Conservation (phyloP, 257 asterid genomes). For the Paulownia fortunei region DNA sequence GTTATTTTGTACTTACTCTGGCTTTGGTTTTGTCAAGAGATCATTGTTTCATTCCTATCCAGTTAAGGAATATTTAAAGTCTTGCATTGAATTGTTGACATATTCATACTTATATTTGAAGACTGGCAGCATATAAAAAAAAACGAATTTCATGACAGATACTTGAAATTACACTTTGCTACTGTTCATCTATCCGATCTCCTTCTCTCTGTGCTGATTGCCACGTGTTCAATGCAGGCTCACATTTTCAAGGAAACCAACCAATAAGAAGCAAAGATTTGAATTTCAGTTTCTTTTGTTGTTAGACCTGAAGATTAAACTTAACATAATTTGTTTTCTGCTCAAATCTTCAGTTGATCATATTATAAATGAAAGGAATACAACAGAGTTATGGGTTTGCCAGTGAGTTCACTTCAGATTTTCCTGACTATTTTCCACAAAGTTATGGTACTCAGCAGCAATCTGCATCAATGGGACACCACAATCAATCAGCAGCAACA, state of each 20-base stretch:
- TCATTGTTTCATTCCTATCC: conserved; percentile 59
- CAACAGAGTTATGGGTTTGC: conserved; percentile 43
- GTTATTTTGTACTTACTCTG: conserved; percentile 2
- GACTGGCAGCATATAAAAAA: no score
- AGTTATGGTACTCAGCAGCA: conserved; percentile 39
- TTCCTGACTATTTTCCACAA: conserved; percentile 38
- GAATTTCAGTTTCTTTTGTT: background rate
- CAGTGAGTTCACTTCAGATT: conserved; percentile 39
- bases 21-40: conserved; percentile 69
- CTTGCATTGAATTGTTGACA: conserved; percentile 42
- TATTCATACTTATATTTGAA: no score
- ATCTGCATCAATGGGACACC: conserved; percentile 34
- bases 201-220: background rate
- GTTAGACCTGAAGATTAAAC: conserved; percentile 26
- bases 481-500: conserved; percentile 37
- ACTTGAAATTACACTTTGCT: conserved; percentile 22
- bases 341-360: background rate
- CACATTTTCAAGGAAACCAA: conserved; percentile 26
- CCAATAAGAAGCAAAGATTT: conserved; percentile 26
- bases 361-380: conserved; percentile 48
- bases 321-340: background rate
- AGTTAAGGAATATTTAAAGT: conserved; percentile 46
- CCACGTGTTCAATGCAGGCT: conserved; percentile 31
- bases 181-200: conserved; percentile 28
- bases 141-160: no score